phyloP scores from a whole-genome alignment of 352 stramenopile genomes.

The Peronospora farinosa region DNA sequence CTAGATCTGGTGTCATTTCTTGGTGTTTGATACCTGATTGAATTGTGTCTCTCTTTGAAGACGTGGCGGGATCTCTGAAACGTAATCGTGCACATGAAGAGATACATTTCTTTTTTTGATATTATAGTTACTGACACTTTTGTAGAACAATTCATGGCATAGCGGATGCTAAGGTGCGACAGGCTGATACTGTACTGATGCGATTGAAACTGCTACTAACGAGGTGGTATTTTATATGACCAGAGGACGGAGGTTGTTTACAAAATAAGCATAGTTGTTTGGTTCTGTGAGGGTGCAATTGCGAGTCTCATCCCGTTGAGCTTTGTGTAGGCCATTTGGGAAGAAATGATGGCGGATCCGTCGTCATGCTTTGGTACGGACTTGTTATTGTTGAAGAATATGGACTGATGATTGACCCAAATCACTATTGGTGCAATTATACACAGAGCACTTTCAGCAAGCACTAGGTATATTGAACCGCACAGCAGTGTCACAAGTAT shows the following conservation, averaged over 20 bases:
- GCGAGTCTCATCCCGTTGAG: background rate
- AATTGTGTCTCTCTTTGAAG: constrained; percentile 15
- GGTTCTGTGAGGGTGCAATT: background rate
- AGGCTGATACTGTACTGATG: background rate
- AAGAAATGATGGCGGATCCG: constrained; percentile 85
- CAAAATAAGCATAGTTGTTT: background rate
- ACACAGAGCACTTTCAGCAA: constrained; percentile 63
- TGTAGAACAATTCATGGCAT: constrained; percentile 63
- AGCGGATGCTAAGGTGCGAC: constrained; percentile 48
- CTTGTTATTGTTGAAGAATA: background rate
- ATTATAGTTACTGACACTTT: constrained; percentile 4
- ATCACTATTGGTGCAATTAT: constrained; percentile 3
- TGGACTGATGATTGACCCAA: constrained; percentile 3
- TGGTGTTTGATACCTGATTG: constrained; percentile 3
- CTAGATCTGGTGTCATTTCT: background rate
- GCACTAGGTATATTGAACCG: constrained; percentile 40
- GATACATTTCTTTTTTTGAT: background rate
- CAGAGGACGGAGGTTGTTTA: constrained; percentile 30
- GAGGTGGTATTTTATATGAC: background rate
- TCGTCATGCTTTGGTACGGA: constrained; percentile 69
- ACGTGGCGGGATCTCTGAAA: constrained; percentile 55
- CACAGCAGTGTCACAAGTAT: background rate
- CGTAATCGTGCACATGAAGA: constrained; percentile 28
- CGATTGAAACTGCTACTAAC: constrained; percentile 4
- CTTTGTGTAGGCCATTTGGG: constrained; percentile 63